Evolutionary conservation across 495 filamentous ascomycete species (phyloP).

Genomic region (Aspergillus biplanus): DNA sequence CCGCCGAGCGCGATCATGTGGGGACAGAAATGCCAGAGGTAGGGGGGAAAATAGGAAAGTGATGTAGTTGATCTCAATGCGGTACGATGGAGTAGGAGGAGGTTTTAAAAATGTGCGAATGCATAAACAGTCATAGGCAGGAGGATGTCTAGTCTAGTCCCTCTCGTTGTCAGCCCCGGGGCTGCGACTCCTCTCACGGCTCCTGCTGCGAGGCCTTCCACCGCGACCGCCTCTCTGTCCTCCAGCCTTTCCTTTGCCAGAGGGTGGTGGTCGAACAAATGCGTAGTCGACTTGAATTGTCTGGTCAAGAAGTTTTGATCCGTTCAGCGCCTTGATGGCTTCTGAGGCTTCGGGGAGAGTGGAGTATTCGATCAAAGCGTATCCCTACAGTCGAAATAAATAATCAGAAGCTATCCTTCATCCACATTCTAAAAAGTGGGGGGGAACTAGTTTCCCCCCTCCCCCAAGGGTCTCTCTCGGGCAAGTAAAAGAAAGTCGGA

Average conservation of each 20-base stretch:
- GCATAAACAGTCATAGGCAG: slow-evolving; percentile 2
- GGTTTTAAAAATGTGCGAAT: slow-evolving; percentile 1
- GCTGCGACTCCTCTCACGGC: slow-evolving; percentile 64
- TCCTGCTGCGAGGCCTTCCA: slow-evolving; percentile 55
- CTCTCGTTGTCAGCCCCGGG: slow-evolving; percentile 47
- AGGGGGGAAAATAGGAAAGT: neutral
- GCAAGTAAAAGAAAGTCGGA: neutral
- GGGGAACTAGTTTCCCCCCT: neutral
- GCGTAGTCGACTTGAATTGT: slow-evolving; percentile 92
- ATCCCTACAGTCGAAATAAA: slow-evolving; percentile 61
- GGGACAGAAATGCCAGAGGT: neutral
- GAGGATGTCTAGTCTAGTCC: slow-evolving; percentile 30
- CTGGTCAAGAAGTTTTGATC: slow-evolving; percentile 86
- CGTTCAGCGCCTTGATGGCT: slow-evolving; percentile 83
- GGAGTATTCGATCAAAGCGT: slow-evolving; percentile 90
- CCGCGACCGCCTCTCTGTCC: slow-evolving; percentile 52
- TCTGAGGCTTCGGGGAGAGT: slow-evolving; percentile 83
- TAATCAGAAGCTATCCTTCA: slow-evolving; percentile 19
- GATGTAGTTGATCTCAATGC: slow-evolving; percentile 8
- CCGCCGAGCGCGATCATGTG: neutral
- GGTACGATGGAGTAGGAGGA: slow-evolving; percentile 4
- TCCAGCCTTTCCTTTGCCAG: slow-evolving; percentile 59
- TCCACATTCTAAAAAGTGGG: neutral
- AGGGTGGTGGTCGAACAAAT: slow-evolving; percentile 90
- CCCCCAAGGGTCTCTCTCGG: neutral